These are phyloP conservation scores for Mollisiaceae sp. DNA, from an alignment of 2,329 filamentous ascomycete genomes.

Conservation along the genomic window DNA sequence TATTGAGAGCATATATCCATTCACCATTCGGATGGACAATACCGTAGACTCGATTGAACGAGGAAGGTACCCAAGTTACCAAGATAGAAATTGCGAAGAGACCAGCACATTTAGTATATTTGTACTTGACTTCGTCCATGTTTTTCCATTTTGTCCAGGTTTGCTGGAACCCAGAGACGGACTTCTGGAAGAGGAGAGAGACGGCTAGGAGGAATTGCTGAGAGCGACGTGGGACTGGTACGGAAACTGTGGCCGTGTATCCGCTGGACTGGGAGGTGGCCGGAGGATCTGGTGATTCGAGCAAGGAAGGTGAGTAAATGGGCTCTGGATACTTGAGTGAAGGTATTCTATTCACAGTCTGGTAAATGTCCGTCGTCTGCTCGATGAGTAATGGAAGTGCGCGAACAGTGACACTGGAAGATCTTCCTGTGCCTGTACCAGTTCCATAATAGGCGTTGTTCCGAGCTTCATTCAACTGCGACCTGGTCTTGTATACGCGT, in stretches of 20 bases:
- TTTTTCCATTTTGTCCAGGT: background rate
- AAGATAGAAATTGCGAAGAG: conserved; percentile 74
- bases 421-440: background rate
- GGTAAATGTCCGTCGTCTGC: background rate
- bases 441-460: conserved; percentile 8
- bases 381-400: background rate
- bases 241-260: background rate
- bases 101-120: conserved; percentile 71
- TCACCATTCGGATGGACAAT: conserved; percentile 59
- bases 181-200: background rate
- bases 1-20: conserved; percentile 63
- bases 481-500: conserved; percentile 70
- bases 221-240: background rate
- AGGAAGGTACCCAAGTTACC: conserved; percentile 77
- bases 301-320: background rate
- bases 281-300: background rate
- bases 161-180: background rate
- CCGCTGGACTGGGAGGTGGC: background rate
- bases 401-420: background rate
- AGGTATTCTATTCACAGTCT: background rate
- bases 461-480: conserved; percentile 56
- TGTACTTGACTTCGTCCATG: conserved; percentile 67
- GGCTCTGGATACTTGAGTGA: conserved; percentile 13
- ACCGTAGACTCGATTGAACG: conserved; percentile 75
- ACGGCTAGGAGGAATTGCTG: background rate